Base-by-base conservation (phyloP, 2,329 filamentous ascomycete species). In the Fusarium sp. region DNA sequence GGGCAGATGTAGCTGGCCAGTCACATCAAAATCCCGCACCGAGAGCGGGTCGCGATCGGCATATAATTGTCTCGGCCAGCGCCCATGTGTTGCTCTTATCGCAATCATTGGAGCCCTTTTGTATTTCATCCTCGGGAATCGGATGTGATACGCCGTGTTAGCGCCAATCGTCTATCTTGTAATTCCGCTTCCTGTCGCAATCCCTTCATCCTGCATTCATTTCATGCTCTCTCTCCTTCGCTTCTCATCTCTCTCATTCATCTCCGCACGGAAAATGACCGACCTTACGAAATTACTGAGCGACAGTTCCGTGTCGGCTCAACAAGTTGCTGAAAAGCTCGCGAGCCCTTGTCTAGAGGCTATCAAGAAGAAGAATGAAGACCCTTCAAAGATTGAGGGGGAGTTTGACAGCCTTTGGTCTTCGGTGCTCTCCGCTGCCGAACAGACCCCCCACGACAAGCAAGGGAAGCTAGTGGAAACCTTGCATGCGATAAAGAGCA, bases 381-480 rank as follows among this genome's bases (percentile, higher is more conserved):
- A 74, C 28, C 28, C 51, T 4, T n/a, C 42, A 6, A 70, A 65
- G 7, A n/a, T 69, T 10, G 73, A 77, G 26, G 35, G 67, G 5
- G 48, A 73, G 28, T 66, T 77, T 26, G 9, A 70, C 20, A 8
- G 24, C 9, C 28, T 77, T 11, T 77, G 75, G 75, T 59, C 45
- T 4, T 54, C n/a, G 14, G 33, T 77, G 28, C 60, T 77, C 52
- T 66, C 54, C 52, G 70, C 67, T 33, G 75, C 70, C 24, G 63
- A 76, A 61, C 51, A 77, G 55, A 77, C 63, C 47, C 58, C 75
- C 15, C 70, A 75, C n/a, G 63, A 65, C 48, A 56, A 74, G 63
- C 75, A 77, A 54, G 67, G 55, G 36, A 76, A 74, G 51, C 67
- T 77, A 45, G 75, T 77, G 36, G 65, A 72, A 38, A 56, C 75